phyloP scores from a whole-genome alignment of 169 alveolate species.

The Cryptosporidium sp. region DNA sequence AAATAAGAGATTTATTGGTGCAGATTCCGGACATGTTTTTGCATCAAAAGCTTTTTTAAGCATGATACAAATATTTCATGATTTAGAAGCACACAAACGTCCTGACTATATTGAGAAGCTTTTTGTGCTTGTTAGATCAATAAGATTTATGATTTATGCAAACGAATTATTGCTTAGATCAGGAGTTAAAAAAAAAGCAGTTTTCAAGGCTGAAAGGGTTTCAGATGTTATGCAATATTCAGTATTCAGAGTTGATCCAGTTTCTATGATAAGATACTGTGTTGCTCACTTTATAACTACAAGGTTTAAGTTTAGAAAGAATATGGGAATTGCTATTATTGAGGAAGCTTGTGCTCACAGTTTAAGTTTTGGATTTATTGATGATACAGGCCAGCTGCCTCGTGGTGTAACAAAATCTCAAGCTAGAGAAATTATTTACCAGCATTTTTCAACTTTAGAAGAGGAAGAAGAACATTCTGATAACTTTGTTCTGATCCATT shows the following conservation, averaged over 20 bases:
- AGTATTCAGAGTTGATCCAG: conserved; percentile 62
- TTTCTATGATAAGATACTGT: conserved; percentile 66
- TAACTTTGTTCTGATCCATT: conserved; percentile 22
- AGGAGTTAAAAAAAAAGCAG: conserved; percentile 64
- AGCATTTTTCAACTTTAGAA: conserved; percentile 39
- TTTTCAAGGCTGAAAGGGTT: conserved; percentile 21
- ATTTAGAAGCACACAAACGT: conserved; percentile 54
- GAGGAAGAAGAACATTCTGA: conserved; percentile 14
- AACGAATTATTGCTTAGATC: conserved; percentile 50
- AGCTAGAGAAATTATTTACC: conserved; percentile 47
- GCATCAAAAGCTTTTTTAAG: conserved; percentile 13
- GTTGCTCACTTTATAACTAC: conserved; percentile 38
- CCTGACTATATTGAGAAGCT: conserved; percentile 69
- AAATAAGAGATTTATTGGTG: conserved; percentile 49
- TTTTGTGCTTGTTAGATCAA: conserved; percentile 56
- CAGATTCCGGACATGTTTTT: conserved; percentile 22
- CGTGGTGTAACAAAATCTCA: conserved; percentile 24
- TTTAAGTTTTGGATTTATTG: conserved; percentile 70
- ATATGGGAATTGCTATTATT: conserved; percentile 63
- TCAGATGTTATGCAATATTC: conserved; percentile 69
- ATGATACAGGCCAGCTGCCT: conserved; percentile 57
- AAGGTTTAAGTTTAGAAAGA: conserved; percentile 52
- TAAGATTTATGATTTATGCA: conserved; percentile 72
- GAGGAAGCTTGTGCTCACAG: conserved; percentile 76
- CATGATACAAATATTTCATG: conserved; percentile 9